Evolutionary conservation across 2,329 filamentous ascomycete genomes (phyloP).

Genomic region (Didymella exigua): DNA sequence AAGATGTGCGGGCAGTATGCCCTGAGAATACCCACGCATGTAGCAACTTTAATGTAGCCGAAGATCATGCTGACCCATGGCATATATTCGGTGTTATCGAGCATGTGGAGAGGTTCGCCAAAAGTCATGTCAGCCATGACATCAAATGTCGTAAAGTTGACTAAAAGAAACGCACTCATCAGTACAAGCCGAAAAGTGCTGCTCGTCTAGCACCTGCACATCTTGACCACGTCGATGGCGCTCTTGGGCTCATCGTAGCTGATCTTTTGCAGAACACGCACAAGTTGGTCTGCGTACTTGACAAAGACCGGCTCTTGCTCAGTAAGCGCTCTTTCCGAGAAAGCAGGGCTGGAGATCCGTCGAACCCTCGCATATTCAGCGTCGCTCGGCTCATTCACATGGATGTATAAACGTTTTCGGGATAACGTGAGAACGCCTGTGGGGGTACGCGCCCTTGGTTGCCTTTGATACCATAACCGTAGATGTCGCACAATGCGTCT

Average conservation of each 20-base stretch:
- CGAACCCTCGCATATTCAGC: conserved; percentile 46
- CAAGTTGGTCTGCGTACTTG: conserved; percentile 49
- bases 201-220: background rate
- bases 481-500: background rate
- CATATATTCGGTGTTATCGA: conserved; percentile 35
- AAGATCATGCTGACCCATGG: conserved; percentile 44
- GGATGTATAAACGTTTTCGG: background rate
- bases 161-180: background rate
- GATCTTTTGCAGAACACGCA: conserved; percentile 19
- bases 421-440: background rate
- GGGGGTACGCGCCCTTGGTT: background rate
- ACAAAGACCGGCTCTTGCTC: conserved; percentile 50
- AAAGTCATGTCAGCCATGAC: conserved; percentile 44
- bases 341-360: conserved; percentile 50
- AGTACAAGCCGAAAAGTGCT: background rate
- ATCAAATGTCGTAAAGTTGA: conserved; percentile 43
- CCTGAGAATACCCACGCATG: background rate
- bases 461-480: background rate
- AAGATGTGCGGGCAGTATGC: background rate
- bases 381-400: conserved; percentile 19
- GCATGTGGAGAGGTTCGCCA: conserved; percentile 39
- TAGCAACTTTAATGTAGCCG: conserved; percentile 23
- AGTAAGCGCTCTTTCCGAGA: conserved; percentile 50
- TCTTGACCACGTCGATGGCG: background rate
- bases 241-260: background rate